Evolutionary conservation across 164 flowering plant species (phyloP).

Genomic region (Malania oleifera): DNA sequence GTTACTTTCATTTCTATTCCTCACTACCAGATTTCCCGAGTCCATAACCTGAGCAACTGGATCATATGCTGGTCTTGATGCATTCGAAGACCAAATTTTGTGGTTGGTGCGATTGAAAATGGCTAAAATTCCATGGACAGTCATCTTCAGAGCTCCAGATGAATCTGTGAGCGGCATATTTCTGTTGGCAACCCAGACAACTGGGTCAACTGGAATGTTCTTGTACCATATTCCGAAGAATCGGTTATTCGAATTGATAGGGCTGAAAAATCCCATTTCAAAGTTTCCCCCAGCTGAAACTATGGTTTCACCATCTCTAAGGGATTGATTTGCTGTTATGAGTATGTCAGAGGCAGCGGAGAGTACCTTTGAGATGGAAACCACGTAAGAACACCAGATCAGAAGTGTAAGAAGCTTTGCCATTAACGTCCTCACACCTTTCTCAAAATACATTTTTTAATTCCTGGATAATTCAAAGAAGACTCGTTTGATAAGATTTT

Average conservation of each 20-base stretch:
- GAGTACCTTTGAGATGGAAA: no score
- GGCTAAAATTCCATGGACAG: background rate
- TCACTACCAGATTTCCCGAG: background rate
- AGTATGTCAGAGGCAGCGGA: background rate
- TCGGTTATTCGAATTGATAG: background rate
- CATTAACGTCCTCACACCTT: no score
- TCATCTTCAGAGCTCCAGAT: background rate
- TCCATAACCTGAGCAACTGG: constrained; percentile 2
- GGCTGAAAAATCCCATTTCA: constrained; percentile 1
- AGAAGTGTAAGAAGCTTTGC: no score
- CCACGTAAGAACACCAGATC: no score
- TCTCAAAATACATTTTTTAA: no score
- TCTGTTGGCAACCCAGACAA: constrained; percentile 8
- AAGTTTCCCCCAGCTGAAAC: background rate
- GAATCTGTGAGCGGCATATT: background rate
- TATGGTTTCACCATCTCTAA: background rate
- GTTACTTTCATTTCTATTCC: background rate
- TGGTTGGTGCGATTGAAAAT: background rate
- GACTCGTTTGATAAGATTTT: no score
- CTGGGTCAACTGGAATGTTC: background rate
- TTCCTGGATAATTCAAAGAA: no score
- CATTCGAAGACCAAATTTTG: background rate
- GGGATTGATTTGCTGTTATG: background rate
- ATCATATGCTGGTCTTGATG: background rate
- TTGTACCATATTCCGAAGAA: constrained; percentile 1